Conservation (phyloP, 768 basidiomycete species). For the Pisolithus albus region DNA sequence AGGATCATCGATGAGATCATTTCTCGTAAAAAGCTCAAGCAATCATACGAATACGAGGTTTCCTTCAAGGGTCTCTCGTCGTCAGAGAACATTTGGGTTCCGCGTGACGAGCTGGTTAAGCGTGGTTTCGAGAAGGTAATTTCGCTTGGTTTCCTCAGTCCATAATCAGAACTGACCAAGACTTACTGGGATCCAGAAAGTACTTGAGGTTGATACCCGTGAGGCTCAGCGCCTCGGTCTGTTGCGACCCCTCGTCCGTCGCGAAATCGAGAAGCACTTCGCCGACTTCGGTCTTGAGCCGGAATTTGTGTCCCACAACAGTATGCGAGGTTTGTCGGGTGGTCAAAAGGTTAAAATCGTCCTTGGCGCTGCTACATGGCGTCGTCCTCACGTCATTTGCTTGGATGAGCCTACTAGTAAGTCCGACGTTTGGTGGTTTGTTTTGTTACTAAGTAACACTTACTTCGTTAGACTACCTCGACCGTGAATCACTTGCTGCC, state of each 20-base stretch:
- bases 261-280: conserved; percentile 99
- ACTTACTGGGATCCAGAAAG: conserved; percentile 51
- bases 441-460: not conserved
- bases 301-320: conserved; percentile 99
- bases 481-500: conserved; percentile 98
- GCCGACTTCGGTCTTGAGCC: conserved; percentile 98
- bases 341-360: conserved; percentile 99
- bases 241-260: conserved; percentile 92
- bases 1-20: conserved; percentile 89
- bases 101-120: conserved; percentile 95
- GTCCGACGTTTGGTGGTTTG: conserved; percentile 18
- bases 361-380: conserved; percentile 97
- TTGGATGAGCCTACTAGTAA: conserved; percentile 92
- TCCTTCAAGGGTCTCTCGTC: conserved; percentile 93
- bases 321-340: conserved; percentile 97
- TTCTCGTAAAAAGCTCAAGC: conserved; percentile 95
- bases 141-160: conserved; percentile 3
- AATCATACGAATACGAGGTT: conserved; percentile 98
- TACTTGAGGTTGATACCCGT: conserved; percentile 93
- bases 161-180: not conserved
- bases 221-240: conserved; percentile 96
- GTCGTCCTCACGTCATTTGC: conserved; percentile 95
- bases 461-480: conserved; percentile 75
- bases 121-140: conserved; percentile 92
- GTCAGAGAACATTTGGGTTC: conserved; percentile 96